A percentile compares a stretch with the other conserved stretches of the same genome.
phyloP scores from a whole-genome alignment of 805 yeast species.

The Candida cerambycidarum region DNA sequence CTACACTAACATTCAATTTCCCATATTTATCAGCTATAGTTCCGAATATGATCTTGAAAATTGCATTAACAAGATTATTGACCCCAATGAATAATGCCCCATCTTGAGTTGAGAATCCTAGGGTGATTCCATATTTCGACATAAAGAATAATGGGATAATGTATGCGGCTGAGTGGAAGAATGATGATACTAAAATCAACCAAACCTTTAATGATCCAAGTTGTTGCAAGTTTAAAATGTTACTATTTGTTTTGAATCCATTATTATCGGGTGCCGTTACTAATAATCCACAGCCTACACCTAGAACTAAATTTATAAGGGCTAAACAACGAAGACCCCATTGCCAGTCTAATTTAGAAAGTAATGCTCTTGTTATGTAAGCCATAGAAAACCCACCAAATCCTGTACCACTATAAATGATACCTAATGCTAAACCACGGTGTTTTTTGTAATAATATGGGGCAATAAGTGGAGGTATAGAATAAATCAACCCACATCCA shows the following conservation, averaged over 20 bases:
- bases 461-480: slow-evolving; percentile 34
- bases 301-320: slow-evolving; percentile 20
- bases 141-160: slow-evolving; percentile 32
- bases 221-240: slow-evolving; percentile 14
- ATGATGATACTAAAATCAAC: slow-evolving; percentile 21
- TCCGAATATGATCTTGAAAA: slow-evolving; percentile 20
- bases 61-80: slow-evolving; percentile 33
- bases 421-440: slow-evolving; percentile 35
- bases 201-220: slow-evolving; percentile 20
- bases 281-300: slow-evolving; percentile 16
- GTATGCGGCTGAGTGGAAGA: slow-evolving; percentile 36
- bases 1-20: slow-evolving; percentile 19
- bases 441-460: slow-evolving; percentile 30
- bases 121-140: slow-evolving; percentile 32
- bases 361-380: slow-evolving; percentile 23
- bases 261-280: slow-evolving; percentile 15
- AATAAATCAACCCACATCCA: slow-evolving; percentile 31
- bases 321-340: slow-evolving; percentile 34
- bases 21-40: slow-evolving; percentile 19
- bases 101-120: slow-evolving; percentile 26
- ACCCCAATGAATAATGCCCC: slow-evolving; percentile 36
- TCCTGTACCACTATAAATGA: slow-evolving; percentile 36
- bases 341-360: slow-evolving; percentile 30
- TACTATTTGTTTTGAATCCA: slow-evolving; percentile 10
- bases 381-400: slow-evolving; percentile 35